These are phyloP conservation scores for Sugiyamaella valdiviana DNA, from an alignment of 805 yeast genomes.

Conservation along the genomic window DNA sequence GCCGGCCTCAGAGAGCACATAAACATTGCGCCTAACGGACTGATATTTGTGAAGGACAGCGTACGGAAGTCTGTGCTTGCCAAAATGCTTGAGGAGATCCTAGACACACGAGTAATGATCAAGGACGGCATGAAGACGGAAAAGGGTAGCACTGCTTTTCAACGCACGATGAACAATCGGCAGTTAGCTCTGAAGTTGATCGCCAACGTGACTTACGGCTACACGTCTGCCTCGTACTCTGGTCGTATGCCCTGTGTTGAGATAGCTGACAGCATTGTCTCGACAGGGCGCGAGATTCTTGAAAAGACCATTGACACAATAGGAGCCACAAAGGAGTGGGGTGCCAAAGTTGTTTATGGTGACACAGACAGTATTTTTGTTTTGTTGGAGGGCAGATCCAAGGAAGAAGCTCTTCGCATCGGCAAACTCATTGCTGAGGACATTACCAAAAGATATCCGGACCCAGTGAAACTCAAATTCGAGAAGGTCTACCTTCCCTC, in stretches of 20 bases:
- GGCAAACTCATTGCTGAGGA: constrained; percentile 64
- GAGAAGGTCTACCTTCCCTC: constrained; percentile 92
- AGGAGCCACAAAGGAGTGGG: constrained; percentile 56
- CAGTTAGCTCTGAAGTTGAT: constrained; percentile 84
- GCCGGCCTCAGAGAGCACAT: constrained; percentile 47
- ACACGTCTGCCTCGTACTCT: constrained; percentile 87
- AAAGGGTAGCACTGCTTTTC: constrained; percentile 26
- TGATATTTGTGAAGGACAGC: constrained; percentile 60
- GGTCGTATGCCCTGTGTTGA: constrained; percentile 98
- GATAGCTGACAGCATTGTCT: constrained; percentile 89
- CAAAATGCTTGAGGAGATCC: constrained; percentile 75
- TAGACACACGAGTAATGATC: constrained; percentile 73
- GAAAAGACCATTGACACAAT: constrained; percentile 64
- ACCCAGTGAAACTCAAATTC: constrained; percentile 76
- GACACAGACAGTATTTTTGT: constrained; percentile 95
- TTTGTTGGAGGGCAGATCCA: constrained; percentile 75
- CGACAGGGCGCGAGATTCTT: constrained; percentile 81
- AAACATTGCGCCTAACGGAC: constrained; percentile 79
- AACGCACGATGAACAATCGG: constrained; percentile 58
- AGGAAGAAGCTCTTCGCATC: constrained; percentile 65
- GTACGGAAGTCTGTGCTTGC: constrained; percentile 70
- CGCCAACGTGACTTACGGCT: constrained; percentile 96
- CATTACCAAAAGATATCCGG: constrained; percentile 64
- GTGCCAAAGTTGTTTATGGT: constrained; percentile 92
- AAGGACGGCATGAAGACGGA: constrained; percentile 61